Conservation (phyloP, 345 rosid species). For the Fremontodendron californicum region DNA sequence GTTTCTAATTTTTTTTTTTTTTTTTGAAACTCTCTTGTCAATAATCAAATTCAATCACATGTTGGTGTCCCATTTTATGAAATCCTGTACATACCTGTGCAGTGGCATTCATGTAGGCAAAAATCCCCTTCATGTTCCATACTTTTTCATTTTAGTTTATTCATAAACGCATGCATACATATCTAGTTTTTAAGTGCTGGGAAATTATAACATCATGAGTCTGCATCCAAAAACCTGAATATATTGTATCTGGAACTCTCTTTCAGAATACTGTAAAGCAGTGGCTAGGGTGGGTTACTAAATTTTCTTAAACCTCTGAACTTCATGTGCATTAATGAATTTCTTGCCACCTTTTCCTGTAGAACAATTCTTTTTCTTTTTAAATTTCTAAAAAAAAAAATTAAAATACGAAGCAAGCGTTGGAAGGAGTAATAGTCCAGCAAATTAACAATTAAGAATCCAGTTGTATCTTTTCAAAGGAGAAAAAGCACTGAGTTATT, state of each 20-base stretch:
- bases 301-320: not conserved
- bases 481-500: not conserved
- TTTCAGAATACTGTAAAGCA: not conserved
- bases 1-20: not conserved
- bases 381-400: not conserved
- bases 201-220: not conserved
- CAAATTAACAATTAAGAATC: not conserved
- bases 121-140: not conserved
- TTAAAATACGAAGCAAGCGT: not conserved
- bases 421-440: not conserved
- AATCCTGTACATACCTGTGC: not conserved
- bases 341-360: not conserved
- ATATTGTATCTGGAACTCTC: not conserved
- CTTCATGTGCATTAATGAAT: not conserved
- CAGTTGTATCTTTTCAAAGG: not conserved
- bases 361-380: not conserved
- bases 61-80: not conserved
- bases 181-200: not conserved
- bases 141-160: not conserved
- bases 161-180: not conserved
- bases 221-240: not conserved
- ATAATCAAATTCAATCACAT: not conserved
- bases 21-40: not conserved
- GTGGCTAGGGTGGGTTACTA: not conserved
- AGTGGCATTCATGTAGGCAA: not conserved